Evolutionary conservation across 2,329 filamentous ascomycete genomes (phyloP), one percentile per base, ranked within the genome.

Genomic region (Diaporthe ampelina): DNA sequence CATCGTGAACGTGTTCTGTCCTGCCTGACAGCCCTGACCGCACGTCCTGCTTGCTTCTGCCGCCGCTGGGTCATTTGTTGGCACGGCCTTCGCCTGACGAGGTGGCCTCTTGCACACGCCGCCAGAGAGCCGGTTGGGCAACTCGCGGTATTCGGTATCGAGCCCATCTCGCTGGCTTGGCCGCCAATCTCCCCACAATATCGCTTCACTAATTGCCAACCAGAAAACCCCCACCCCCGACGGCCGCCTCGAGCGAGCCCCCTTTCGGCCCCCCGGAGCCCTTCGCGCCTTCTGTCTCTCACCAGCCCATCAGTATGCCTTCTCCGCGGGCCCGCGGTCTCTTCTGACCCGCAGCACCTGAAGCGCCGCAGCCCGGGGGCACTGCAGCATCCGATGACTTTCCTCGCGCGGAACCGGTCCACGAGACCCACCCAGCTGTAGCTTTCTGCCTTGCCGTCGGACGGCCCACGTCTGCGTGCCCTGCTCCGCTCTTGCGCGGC

Each of bases 181-280:
- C 48, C 21, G 48, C 63, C 48, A 52, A 68, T 40, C 48, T 40
- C 57, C 45, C 32, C 57, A 63, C 35, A 29, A 61, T 61, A 63
- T 71, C 43, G 43, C 32, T 71, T 71, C 56, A 52, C 43, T 71
- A 58, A 71, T 70, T 58, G 54, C 54, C 69, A 71, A 24, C 63
- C 45, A 52, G 45, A 37, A 35, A n/a, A 21, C 24, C 45, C 29
- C 63, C 37, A 40, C 10, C 37, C 37, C 37, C 11, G 21, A 52
- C 19, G 29, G 32, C 29, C 63, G 29, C 26, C 45, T 67, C 19
- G 63, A 35, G 13, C 21, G 29, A 52, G 21, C 19, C 61, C 43
- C 32, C 29, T 35, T 35, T 26, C 24, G n/a, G 45, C 43, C 29
- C 10, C 24, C 24, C 43, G 5, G 29, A 17, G 29, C 32, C 43